Base-by-base conservation (phyloP, 495 filamentous ascomycete genomes). In the Pyrenula massariospora region DNA sequence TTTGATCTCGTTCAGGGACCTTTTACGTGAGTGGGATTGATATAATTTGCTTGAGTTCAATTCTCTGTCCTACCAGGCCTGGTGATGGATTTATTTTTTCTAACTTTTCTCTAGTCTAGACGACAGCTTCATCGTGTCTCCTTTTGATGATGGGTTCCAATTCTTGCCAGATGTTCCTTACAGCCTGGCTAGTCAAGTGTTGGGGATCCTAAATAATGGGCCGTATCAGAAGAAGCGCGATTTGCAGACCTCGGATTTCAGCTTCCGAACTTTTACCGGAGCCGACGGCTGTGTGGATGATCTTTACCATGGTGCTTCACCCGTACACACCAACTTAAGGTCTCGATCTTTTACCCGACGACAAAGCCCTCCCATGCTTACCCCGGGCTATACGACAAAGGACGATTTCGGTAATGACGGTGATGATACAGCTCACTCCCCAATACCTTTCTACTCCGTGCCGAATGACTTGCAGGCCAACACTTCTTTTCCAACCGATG, bases 401-500 rank as follows among this genome's bases (percentile, higher is more conserved):
- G 73, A 76, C 50, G 73, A 76, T 56, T 73, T 73, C 54, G 73
- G 72, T 56, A 58, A 50, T 15, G 62, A 67, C 50, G 68, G 68
- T 53, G 70, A 73, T 56, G 70, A 73, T 47, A 73, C 70, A 0
- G 48, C 61, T 2, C 70, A 73, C 58, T 59, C 55, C 54, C 15
- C 47, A n/a, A 65, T 65, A 50, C 59, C 58, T 12, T 57, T 58
- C 59, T 63, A 61, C 55, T 19, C 31, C 24, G 55, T 56, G 53
- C 63, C 60, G 20, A 60, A 60, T 23, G 49, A 65, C 50, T 48
- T 66, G 48, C 65, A 68, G 48, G 68, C 60, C 2, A 65, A 71
- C 50, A 68, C 49, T 3, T 61, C 65, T 0, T 65, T 71, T 47
- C 68, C 68, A 10, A 59, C 60, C 15, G 51, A 65, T 48, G 66